Evolutionary conservation across 2,329 filamentous ascomycete species (phyloP).

Genomic region (Ceratocystis colombiana): DNA sequence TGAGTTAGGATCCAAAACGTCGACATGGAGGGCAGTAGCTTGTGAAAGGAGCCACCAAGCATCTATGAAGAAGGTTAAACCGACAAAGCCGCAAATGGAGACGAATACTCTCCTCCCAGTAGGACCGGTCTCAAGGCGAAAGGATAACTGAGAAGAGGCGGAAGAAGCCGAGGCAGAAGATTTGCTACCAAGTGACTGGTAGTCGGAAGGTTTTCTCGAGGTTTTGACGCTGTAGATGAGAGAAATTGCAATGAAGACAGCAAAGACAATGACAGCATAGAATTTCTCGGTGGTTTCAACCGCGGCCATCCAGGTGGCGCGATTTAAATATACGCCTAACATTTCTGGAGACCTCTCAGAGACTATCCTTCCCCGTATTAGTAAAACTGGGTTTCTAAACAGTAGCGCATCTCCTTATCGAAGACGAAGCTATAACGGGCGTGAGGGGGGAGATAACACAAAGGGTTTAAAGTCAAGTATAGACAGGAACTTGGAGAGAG

Average conservation of each 20-base stretch:
- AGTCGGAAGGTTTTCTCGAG: conserved; percentile 8
- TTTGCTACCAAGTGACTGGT: not conserved
- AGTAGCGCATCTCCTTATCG: conserved; percentile 5
- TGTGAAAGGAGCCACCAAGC: conserved; percentile 21
- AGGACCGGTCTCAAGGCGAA: conserved; percentile 22
- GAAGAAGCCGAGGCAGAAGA: not conserved
- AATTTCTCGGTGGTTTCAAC: not conserved
- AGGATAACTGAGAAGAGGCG: conserved; percentile 15
- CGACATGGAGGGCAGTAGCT: conserved; percentile 12
- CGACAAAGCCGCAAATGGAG: conserved; percentile 17
- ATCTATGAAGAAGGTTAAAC: conserved; percentile 17
- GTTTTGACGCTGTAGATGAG: conserved; percentile 8
- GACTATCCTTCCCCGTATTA: conserved; percentile 16
- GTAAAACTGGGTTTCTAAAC: conserved; percentile 6
- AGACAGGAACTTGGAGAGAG: not conserved
- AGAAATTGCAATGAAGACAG: conserved; percentile 13
- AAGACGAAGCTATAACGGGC: not conserved
- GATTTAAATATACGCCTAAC: not conserved
- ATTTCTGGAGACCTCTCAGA: conserved; percentile 10
- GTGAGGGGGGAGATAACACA: not conserved
- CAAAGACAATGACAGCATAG: conserved; percentile 7
- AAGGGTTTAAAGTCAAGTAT: not conserved
- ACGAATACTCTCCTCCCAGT: conserved; percentile 21
- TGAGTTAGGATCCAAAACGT: conserved; percentile 16
- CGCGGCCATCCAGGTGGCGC: not conserved